A percentile compares a stretch with the other conserved stretches of the same genome.
phyloP scores from a whole-genome alignment of 148 eudicot genomes.

The Rhododendron mucronatum region DNA sequence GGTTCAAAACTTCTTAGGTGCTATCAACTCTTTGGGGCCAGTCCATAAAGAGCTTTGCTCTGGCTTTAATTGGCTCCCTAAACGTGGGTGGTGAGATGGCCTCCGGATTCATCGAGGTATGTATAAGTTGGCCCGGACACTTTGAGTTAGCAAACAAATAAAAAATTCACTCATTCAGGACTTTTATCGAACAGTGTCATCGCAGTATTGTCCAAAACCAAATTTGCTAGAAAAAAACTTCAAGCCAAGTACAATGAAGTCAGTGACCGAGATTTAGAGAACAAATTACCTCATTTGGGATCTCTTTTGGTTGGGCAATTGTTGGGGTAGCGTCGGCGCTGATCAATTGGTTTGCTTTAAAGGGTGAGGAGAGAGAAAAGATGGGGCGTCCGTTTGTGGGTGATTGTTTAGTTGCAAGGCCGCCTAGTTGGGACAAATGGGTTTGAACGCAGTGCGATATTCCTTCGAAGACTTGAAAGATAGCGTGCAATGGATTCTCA shows the following conservation, averaged over 20 bases:
- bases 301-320: conserved; percentile 15
- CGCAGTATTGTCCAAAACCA: neutral
- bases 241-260: neutral
- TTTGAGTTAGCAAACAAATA: too few relatives aligned
- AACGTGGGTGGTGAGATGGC: neutral
- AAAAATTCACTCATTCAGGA: conserved; percentile 15
- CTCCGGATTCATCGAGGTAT: too few relatives aligned
- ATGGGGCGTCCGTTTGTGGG: conserved; percentile 18
- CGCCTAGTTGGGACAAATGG: conserved; percentile 39
- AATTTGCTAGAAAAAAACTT: neutral
- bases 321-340: neutral
- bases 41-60: too few relatives aligned
- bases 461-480: conserved; percentile 38
- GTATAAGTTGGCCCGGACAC: neutral
- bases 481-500: conserved; percentile 49
- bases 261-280: neutral
- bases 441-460: conserved; percentile 52
- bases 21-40: neutral
- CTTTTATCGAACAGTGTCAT: conserved; percentile 32
- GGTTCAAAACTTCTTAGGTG: too few relatives aligned
- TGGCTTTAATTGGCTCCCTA: too few relatives aligned
- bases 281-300: conserved; percentile 19
- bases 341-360: conserved; percentile 10
- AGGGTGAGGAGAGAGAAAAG: conserved; percentile 24
- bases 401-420: conserved; percentile 17